Conservation (phyloP, 495 filamentous ascomycete genomes). For the Trichocladium uniseriatum region DNA sequence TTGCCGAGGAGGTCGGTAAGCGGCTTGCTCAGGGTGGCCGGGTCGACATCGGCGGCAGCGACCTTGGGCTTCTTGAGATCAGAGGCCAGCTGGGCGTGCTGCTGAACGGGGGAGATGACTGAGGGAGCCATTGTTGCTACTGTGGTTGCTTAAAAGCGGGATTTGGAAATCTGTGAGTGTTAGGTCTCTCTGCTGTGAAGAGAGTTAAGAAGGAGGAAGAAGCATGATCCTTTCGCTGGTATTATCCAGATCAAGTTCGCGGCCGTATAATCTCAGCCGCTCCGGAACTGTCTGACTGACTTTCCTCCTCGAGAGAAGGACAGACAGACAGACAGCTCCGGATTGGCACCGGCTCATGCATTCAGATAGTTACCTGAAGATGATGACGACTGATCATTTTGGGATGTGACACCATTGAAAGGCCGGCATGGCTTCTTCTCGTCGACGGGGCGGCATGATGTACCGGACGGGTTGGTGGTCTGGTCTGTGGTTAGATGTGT, state of each 20-base stretch:
- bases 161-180: constrained; percentile 36
- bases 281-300: constrained; percentile 14
- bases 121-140: constrained; percentile 68
- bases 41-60: constrained; percentile 32
- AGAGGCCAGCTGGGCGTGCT: constrained; percentile 22
- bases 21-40: constrained; percentile 40
- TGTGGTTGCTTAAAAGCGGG: too few species aligned
- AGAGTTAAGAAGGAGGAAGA: constrained; percentile 34
- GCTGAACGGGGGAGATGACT: constrained; percentile 34
- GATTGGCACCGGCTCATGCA: constrained; percentile 36
- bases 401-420: constrained; percentile 18
- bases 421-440: constrained; percentile 16
- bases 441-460: constrained; percentile 7
- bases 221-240: constrained; percentile 98
- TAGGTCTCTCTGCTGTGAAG: constrained; percentile 16
- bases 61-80: constrained; percentile 28
- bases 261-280: constrained; percentile 92
- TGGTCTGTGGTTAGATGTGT: constrained; percentile 9
- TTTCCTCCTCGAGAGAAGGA: neutral
- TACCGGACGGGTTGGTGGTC: constrained; percentile 10
- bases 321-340: neutral
- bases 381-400: constrained; percentile 20
- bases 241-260: constrained; percentile 98
- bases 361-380: constrained; percentile 34
- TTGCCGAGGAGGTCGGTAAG: constrained; percentile 54